These are phyloP conservation scores for Naganishia cerealis DNA, from an alignment of 1,284 basidiomycete genomes.

Conservation along the genomic window DNA sequence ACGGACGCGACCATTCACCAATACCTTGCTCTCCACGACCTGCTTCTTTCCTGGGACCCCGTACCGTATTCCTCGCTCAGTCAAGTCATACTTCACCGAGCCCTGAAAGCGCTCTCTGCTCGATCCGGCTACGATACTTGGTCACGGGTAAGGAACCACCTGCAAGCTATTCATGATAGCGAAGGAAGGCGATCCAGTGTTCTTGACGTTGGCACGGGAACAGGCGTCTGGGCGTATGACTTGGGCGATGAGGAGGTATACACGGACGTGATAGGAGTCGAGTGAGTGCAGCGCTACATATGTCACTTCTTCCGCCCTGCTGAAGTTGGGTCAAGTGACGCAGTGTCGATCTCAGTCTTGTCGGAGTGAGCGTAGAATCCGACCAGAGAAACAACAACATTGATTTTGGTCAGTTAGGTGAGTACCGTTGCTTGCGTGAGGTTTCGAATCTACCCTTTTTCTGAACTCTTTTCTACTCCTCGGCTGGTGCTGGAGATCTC, in stretches of 20 bases:
- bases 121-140: conserved; percentile 26
- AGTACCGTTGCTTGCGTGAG: background rate
- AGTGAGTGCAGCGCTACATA: conserved; percentile 12
- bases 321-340: background rate
- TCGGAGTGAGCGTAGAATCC: conserved; percentile 30
- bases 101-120: conserved; percentile 27
- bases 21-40: conserved; percentile 13
- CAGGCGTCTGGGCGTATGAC: conserved; percentile 31
- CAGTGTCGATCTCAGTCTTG: conserved; percentile 30
- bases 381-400: conserved; percentile 31
- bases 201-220: conserved; percentile 33
- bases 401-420: conserved; percentile 28
- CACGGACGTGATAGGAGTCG: conserved; percentile 33
- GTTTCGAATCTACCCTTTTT: background rate
- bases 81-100: conserved; percentile 28
- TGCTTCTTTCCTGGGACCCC: background rate
- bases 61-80: conserved; percentile 18
- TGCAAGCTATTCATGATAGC: conserved; percentile 13
- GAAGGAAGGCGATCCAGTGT: conserved; percentile 26
- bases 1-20: conserved; percentile 12
- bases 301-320: background rate
- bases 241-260: conserved; percentile 25
- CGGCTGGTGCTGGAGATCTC: conserved; percentile 9
- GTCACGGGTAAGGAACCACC: conserved; percentile 17
- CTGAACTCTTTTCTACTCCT: background rate